Evolutionary conservation across 257 asterid species (phyloP).

Genomic region (Solanum tarijense): DNA sequence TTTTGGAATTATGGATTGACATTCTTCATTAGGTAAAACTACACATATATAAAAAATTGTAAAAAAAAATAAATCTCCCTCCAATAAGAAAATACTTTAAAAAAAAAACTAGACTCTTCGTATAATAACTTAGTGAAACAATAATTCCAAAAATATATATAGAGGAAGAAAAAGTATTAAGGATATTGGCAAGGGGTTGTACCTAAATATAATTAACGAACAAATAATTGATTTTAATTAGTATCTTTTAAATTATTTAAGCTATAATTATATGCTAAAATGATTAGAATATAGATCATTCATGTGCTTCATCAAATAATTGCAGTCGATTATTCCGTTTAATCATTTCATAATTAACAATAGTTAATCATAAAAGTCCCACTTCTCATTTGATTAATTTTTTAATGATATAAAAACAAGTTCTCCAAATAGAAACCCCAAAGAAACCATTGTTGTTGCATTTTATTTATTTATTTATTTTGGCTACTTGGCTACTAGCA

Average conservation of each 20-base stretch:
- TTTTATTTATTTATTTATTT: neutral
- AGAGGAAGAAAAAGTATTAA: neutral
- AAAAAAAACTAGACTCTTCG: neutral
- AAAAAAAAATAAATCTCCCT: neutral
- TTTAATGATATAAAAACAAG: neutral
- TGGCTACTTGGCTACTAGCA: neutral
- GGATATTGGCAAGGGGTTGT: neutral
- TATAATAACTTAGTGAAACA: neutral
- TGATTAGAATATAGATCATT: neutral
- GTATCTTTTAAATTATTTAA: neutral
- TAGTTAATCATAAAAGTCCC: neutral
- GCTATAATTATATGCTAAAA: neutral
- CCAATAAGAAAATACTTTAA: neutral
- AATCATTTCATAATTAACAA: neutral
- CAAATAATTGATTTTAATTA: neutral
- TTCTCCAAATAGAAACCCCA: neutral
- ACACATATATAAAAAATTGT: neutral
- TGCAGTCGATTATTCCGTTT: neutral
- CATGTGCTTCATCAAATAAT: neutral
- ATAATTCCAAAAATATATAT: neutral
- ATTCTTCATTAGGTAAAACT: neutral
- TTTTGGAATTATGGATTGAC: neutral
- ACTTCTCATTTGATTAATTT: neutral
- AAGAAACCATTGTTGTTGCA: neutral
- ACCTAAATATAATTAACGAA: neutral